Base-by-base conservation (phyloP, 1,284 basidiomycete genomes). In the Cutaneotrichosporon dermatis region DNA sequence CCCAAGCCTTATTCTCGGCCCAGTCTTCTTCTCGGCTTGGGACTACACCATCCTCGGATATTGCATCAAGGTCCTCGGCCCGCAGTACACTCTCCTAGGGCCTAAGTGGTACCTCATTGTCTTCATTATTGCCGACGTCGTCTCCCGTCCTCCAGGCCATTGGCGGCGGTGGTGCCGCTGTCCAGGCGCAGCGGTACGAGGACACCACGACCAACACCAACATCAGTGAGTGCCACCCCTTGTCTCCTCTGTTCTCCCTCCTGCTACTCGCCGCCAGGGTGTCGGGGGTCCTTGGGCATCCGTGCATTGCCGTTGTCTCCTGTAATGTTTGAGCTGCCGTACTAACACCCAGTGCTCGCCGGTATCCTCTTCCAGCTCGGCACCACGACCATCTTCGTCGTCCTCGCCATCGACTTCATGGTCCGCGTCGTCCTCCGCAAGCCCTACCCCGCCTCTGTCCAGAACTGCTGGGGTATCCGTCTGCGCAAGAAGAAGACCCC, bases 71-170 rank as follows among this genome's bases (percentile, higher is more conserved):
- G 60, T 64, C 37, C 65, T 79, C 36, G 76, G 74, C 0, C 65
- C 69, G 0, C 54, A 72, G 50, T 76, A 74, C 58, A 77, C 74
- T 10, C 58, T 75, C 44, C 65, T 79, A 54, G 65, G 62, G 7
- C 65, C 74, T 9, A 68, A 66, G 25, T 61, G 61, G 58, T 76
- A 79, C 65, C 68, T 79, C 15, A 66, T 73, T 59, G 54, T 73
- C 50, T 80, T 80, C 57, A 60, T 79, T 52, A 57, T 63, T 10
- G 75, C 72, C 55, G 79, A 80, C 60, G 45, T 79, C 42, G 62
- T 78, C 51, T 74, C 75, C 80, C 33, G 66, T 77, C 54, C 69
- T 80, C 7, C 76, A 80, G 61, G 76, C 74, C 2, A 64, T 77
- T 15, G 80, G 80, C 3, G 79, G 78, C 10, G 79, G 75, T 2